Evolutionary conservation across 306 rosid species (phyloP).

Genomic region (Geum urbanum): DNA sequence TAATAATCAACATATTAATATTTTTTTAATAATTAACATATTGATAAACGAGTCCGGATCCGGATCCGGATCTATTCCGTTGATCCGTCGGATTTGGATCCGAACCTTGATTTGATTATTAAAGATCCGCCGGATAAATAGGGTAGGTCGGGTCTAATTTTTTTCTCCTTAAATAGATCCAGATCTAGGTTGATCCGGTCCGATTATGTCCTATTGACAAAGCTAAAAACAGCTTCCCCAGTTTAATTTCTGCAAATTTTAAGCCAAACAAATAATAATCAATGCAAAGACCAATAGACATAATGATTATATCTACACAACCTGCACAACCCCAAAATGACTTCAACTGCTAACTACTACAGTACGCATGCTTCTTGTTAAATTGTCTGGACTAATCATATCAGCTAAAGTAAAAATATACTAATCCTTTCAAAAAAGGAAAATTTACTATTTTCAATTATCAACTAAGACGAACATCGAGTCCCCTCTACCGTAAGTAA

Average conservation of each 20-base stretch:
- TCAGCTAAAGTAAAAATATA: neutral
- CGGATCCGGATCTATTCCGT: no score
- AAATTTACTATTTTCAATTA: neutral
- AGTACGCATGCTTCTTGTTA: neutral
- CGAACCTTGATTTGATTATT: no score
- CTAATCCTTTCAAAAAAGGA: neutral
- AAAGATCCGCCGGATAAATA: no score
- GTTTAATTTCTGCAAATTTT: constrained; percentile 69
- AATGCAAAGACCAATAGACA: constrained; percentile 15
- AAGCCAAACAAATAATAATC: constrained; percentile 15
- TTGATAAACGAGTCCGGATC: no score
- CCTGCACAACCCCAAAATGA: neutral
- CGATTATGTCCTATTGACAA: no score
- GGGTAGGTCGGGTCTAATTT: no score
- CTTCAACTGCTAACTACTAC: neutral
- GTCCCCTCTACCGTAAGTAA: neutral
- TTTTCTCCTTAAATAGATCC: no score
- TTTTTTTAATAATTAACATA: no score
- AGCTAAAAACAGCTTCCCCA: constrained; percentile 78
- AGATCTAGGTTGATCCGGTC: no score
- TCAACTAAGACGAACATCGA: neutral
- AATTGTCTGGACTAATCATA: neutral
- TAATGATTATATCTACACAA: neutral
- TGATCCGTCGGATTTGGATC: no score
- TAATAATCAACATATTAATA: no score